Evolutionary conservation across 306 rosid genomes (phyloP).

Genomic region (Glycine tomentella): DNA sequence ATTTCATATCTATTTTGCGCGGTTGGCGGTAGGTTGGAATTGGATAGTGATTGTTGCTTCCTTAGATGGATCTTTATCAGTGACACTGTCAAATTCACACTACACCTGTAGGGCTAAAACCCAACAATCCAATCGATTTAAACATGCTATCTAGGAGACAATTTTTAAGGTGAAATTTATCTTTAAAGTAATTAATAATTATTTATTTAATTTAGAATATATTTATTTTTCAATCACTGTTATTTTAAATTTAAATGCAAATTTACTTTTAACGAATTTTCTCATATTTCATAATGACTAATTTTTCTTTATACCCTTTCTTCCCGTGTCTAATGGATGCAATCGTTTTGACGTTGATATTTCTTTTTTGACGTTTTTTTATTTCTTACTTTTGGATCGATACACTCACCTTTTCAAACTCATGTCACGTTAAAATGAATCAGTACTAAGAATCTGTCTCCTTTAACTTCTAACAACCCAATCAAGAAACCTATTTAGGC

Average conservation of each 20-base stretch:
- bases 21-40: neutral
- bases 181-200: neutral
- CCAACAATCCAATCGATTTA: conserved; percentile 17
- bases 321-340: neutral
- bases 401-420: conserved; percentile 2
- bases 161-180: neutral
- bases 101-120: neutral
- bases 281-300: neutral
- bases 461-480: neutral
- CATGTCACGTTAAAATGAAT: conserved; percentile 29
- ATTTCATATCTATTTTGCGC: neutral
- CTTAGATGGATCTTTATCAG: neutral
- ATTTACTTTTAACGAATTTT: neutral
- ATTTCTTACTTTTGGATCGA: neutral
- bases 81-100: neutral
- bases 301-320: neutral
- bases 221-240: neutral
- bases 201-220: neutral
- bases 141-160: neutral
- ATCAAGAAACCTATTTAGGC: conserved; percentile 37
- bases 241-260: neutral
- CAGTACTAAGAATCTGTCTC: neutral
- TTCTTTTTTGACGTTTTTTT: no score
- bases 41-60: neutral
- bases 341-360: neutral